A percentile compares a stretch with the other conserved stretches of the same genome.
Evolutionary conservation across 2,329 filamentous ascomycete species (phyloP).

Genomic region (Paecilomyces dactylethromorphus): DNA sequence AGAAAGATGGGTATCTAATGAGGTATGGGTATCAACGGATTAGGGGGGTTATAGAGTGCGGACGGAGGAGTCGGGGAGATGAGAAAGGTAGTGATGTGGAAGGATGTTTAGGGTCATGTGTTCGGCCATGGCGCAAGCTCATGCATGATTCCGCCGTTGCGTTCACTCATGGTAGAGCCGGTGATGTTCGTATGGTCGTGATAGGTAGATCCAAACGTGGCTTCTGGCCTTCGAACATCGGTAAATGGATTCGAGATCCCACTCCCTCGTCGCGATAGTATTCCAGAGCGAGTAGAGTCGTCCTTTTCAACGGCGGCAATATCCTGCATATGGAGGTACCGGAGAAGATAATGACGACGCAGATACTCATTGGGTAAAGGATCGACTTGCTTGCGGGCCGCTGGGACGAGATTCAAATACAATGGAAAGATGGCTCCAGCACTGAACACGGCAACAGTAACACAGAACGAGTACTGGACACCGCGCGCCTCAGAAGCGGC

Average conservation of each 20-base stretch:
- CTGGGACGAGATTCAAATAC: slow-evolving; percentile 45
- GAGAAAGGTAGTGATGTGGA: not conserved
- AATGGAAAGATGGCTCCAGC: slow-evolving; percentile 48
- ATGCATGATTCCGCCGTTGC: not conserved
- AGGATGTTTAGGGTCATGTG: not conserved
- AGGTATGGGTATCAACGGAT: not conserved
- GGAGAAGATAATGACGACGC: slow-evolving; percentile 19
- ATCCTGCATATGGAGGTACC: slow-evolving; percentile 4
- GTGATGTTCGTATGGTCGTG: not conserved
- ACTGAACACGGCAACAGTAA: slow-evolving; percentile 47
- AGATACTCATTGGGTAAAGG: slow-evolving; percentile 36
- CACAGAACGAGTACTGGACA: slow-evolving; percentile 45
- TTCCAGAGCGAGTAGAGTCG: slow-evolving; percentile 6
- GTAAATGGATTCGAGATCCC: slow-evolving; percentile 4
- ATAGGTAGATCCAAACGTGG: not conserved
- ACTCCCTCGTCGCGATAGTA: slow-evolving; percentile 10
- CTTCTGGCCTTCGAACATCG: not conserved
- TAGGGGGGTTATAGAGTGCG: not conserved
- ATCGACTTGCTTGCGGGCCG: slow-evolving; percentile 46
- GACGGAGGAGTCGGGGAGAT: not conserved
- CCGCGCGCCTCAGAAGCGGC: slow-evolving; percentile 35
- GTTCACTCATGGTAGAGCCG: not conserved
- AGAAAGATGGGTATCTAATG: not conserved
- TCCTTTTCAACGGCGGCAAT: slow-evolving; percentile 5
- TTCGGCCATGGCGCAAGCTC: not conserved